Evolutionary conservation across 2,329 filamentous ascomycete genomes (phyloP).

Genomic region (Knufia fluminis): DNA sequence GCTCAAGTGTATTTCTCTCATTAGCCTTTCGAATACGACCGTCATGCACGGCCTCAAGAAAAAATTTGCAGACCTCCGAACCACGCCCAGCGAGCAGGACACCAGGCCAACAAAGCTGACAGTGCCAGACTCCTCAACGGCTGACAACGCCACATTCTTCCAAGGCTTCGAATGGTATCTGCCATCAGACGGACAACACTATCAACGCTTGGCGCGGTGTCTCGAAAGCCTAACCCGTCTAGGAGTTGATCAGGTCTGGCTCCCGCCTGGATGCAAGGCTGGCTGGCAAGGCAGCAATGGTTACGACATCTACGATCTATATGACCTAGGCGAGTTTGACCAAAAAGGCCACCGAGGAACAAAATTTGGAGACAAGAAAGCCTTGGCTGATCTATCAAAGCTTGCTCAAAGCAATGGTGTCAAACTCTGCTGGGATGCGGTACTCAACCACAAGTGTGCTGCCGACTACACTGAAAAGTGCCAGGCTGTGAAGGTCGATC

Average conservation of each 20-base stretch:
- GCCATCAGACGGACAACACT: conserved; percentile 50
- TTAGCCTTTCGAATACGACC: too few species aligned
- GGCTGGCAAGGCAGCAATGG: conserved; percentile 51
- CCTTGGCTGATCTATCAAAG: conserved; percentile 48
- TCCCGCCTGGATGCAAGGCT: conserved; percentile 63
- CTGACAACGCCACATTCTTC: conserved; percentile 50
- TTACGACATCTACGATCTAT: conserved; percentile 62
- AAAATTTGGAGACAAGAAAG: conserved; percentile 60
- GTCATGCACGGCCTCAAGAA: too few species aligned
- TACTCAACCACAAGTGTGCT: conserved; percentile 51
- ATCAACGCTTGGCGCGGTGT: conserved; percentile 46
- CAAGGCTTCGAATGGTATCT: conserved; percentile 68
- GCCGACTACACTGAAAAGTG: conserved; percentile 58
- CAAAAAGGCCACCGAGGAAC: conserved; percentile 55
- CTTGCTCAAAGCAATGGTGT: conserved; percentile 46
- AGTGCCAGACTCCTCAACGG: too few species aligned
- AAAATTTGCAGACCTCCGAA: too few species aligned
- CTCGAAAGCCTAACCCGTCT: conserved; percentile 48
- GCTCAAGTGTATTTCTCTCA: too few species aligned
- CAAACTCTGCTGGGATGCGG: conserved; percentile 58
- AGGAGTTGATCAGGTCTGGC: conserved; percentile 56
- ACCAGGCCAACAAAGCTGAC: too few species aligned
- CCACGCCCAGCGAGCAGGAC: too few species aligned
- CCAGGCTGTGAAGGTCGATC: conserved; percentile 55
- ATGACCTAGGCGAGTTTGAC: conserved; percentile 62